A percentile compares a stretch with the other conserved stretches of the same genome.
Evolutionary conservation across 495 filamentous ascomycete genomes (phyloP).

Genomic region (Podospora comata): DNA sequence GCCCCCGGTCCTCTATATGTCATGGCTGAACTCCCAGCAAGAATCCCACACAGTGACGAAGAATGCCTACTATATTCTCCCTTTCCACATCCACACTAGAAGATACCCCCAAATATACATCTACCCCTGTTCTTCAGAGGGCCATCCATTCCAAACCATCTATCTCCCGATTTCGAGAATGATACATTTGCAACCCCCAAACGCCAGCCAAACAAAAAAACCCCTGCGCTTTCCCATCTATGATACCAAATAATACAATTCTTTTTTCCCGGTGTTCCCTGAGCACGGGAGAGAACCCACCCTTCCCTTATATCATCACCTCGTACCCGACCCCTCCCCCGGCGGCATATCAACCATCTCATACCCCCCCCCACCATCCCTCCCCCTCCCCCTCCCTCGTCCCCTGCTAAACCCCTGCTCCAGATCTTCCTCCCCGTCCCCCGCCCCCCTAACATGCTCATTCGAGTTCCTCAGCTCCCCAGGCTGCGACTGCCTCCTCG

Average conservation of each 20-base stretch:
- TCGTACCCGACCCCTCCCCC: background rate
- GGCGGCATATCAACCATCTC: constrained; percentile 15
- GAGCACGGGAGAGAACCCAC: too few relatives aligned
- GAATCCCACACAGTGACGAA: background rate
- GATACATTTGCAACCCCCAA: background rate
- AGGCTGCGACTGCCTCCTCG: background rate
- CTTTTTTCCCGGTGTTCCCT: background rate
- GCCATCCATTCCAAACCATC: background rate
- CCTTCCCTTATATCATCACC: background rate
- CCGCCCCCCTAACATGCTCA: background rate
- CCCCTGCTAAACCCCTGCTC: constrained; percentile 20
- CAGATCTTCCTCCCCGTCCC: background rate
- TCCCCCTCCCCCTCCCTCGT: constrained; percentile 12
- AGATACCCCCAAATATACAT: background rate
- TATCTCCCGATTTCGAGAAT: background rate
- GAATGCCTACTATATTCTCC: background rate
- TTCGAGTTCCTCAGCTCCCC: background rate
- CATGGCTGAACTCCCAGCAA: too few relatives aligned
- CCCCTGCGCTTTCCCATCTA: background rate
- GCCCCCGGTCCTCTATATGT: too few relatives aligned
- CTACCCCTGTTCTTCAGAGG: too few relatives aligned
- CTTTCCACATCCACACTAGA: background rate
- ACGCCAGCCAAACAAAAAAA: background rate
- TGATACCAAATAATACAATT: background rate
- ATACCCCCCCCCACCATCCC: constrained; percentile 22